Conservation (phyloP, 192 early-diverging fungal species). For the Coemansia sp. region DNA sequence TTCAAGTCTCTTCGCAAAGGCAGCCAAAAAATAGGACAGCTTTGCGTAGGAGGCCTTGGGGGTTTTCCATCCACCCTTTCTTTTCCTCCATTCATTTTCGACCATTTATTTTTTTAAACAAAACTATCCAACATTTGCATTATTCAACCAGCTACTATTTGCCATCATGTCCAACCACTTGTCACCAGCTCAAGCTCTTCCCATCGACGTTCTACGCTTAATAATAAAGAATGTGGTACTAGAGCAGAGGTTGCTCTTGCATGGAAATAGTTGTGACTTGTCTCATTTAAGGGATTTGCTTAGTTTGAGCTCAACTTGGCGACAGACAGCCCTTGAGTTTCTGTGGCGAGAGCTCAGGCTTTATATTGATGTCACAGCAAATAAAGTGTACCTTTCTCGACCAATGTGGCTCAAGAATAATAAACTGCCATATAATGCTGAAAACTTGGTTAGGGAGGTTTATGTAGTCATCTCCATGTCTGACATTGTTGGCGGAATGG, state of each 20-base stretch:
- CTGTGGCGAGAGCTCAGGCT: background rate
- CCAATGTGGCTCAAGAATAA: background rate
- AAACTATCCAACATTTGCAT: no score
- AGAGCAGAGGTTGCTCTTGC: background rate
- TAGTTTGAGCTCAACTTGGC: background rate
- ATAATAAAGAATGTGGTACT: background rate
- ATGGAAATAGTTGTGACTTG: background rate
- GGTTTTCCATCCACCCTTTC: background rate
- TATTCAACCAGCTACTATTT: background rate
- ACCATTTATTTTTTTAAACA: background rate
- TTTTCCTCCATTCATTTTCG: no score
- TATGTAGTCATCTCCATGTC: background rate
- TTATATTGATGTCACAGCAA: background rate
- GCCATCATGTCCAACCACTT: background rate
- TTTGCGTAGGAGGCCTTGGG: no score
- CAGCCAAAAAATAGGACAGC: no score
- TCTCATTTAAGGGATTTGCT: background rate
- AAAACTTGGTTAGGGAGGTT: background rate
- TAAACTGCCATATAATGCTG: background rate
- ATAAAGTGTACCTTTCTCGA: background rate
- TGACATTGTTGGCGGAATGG: background rate
- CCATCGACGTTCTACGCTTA: background rate
- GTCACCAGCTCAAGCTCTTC: background rate
- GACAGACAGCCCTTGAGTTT: background rate
- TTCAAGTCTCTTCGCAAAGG: no score